Percentiles rank a stretch among this genome's conserved stretches.
These are phyloP conservation scores for Mycena chlorophos DNA, from an alignment of 768 basidiomycete species.

Conservation along the genomic window DNA sequence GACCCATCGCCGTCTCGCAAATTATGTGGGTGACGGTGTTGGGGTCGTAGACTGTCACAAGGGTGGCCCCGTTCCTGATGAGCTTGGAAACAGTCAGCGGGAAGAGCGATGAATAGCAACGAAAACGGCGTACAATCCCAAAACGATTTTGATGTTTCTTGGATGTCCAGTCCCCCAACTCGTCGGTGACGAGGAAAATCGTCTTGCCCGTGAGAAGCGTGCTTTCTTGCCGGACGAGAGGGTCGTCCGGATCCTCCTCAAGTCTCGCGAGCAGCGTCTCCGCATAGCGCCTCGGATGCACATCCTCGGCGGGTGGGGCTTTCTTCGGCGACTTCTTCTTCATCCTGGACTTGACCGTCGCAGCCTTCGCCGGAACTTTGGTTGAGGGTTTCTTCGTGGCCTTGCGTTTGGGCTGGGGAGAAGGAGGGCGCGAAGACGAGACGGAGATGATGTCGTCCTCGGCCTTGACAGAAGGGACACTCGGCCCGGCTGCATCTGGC, in stretches of 20 bases:
- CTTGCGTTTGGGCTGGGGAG: slow-evolving; percentile 23
- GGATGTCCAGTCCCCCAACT: slow-evolving; percentile 50
- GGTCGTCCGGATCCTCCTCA: slow-evolving; percentile 16
- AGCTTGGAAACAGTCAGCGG: slow-evolving; percentile 45
- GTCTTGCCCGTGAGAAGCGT: slow-evolving; percentile 51
- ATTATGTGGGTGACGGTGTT: slow-evolving; percentile 66
- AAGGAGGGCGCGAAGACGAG: slow-evolving; percentile 27
- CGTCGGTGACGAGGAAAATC: slow-evolving; percentile 62
- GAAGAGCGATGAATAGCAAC: slow-evolving; percentile 1
- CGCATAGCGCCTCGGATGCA: slow-evolving; percentile 57
- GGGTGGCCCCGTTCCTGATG: slow-evolving; percentile 58
- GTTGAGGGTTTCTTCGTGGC: slow-evolving; percentile 5
- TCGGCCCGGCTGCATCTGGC: slow-evolving; percentile 4
- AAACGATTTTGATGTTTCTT: slow-evolving; percentile 54
- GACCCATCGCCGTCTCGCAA: slow-evolving; percentile 39
- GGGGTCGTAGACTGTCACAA: slow-evolving; percentile 60
- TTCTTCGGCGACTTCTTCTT: slow-evolving; percentile 43
- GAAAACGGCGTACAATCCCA: slow-evolving; percentile 52
- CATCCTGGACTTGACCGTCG: slow-evolving; percentile 23
- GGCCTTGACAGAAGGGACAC: slow-evolving; percentile 10
- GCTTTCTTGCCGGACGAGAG: slow-evolving; percentile 10
- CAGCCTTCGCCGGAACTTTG: slow-evolving; percentile 13
- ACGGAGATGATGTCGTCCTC: slow-evolving; percentile 29
- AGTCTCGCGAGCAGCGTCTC: slow-evolving; percentile 42
- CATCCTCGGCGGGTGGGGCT: slow-evolving; percentile 28